Percentiles rank a stretch among this genome's conserved stretches.
These are phyloP conservation scores for Ochetophila trinervis DNA, from an alignment of 306 rosid species.

Conservation along the genomic window DNA sequence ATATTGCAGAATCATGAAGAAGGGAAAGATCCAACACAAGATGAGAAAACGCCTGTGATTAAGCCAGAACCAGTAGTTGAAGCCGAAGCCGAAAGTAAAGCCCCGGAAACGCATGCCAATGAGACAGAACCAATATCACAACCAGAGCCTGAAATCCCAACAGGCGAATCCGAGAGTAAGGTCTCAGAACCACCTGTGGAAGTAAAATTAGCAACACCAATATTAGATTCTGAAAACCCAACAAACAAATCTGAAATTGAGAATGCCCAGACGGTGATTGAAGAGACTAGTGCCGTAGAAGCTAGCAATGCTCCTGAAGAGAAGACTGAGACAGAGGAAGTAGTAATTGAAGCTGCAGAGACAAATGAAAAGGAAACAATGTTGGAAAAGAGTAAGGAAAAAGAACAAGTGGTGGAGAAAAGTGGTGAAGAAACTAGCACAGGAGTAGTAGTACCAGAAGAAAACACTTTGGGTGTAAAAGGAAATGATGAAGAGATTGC, in stretches of 20 bases:
- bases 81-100: neutral
- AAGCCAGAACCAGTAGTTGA: neutral
- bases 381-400: too few relatives aligned
- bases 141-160: neutral
- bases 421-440: neutral
- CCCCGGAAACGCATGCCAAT: neutral
- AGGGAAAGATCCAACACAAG: slow-evolving; percentile 2
- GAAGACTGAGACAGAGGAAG: neutral
- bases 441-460: neutral
- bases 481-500: neutral
- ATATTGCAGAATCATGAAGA: slow-evolving; percentile 15
- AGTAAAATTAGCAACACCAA: too few relatives aligned
- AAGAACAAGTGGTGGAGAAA: neutral
- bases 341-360: slow-evolving; percentile 3
- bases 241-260: neutral
- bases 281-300: neutral
- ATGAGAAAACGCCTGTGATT: neutral
- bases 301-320: neutral
- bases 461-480: neutral
- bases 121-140: neutral
- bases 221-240: neutral
- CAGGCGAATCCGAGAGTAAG: too few relatives aligned
- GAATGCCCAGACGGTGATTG: neutral
- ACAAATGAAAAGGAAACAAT: neutral
- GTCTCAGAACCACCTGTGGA: too few relatives aligned